A percentile compares a stretch with the other conserved stretches of the same genome.
Evolutionary conservation across 768 basidiomycete genomes (phyloP).

Genomic region (Rubroboletus pulcherrimus): DNA sequence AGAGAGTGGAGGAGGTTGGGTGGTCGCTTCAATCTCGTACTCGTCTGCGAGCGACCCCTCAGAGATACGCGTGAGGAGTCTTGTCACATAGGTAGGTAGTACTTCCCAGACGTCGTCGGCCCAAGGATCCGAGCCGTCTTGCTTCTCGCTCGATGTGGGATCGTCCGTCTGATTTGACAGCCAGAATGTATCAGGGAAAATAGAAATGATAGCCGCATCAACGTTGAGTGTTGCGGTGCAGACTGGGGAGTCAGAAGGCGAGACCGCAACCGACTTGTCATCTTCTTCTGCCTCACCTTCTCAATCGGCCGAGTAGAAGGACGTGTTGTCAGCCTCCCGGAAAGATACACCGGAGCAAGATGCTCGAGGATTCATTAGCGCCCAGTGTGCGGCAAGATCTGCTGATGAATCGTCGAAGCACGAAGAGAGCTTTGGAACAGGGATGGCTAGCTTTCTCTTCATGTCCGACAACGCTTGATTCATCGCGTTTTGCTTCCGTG

Average conservation of each 20-base stretch:
- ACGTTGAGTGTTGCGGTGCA: neutral
- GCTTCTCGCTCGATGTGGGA: neutral
- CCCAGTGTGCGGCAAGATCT: neutral
- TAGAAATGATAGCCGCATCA: neutral
- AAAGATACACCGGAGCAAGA: neutral
- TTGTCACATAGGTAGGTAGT: neutral
- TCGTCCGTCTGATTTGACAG: neutral
- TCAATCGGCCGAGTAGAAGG: neutral
- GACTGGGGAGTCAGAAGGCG: neutral
- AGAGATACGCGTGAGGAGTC: conserved; percentile 2
- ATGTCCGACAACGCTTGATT: neutral
- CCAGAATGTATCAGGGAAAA: neutral
- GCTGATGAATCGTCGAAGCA: conserved; percentile 3
- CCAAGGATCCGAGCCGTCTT: neutral
- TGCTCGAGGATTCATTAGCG: neutral
- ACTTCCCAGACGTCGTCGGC: neutral
- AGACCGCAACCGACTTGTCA: neutral
- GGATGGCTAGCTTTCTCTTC: conserved; percentile 1
- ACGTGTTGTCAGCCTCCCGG: neutral
- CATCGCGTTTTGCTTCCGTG: conserved; percentile 1
- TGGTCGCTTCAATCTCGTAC: neutral
- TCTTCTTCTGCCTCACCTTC: neutral
- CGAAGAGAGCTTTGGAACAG: conserved; percentile 5
- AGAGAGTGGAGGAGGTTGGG: too few relatives aligned
- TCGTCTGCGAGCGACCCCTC: conserved; percentile 1